Evolutionary conservation across 768 basidiomycete genomes (phyloP).

Genomic region (Tubosaeta sp.): DNA sequence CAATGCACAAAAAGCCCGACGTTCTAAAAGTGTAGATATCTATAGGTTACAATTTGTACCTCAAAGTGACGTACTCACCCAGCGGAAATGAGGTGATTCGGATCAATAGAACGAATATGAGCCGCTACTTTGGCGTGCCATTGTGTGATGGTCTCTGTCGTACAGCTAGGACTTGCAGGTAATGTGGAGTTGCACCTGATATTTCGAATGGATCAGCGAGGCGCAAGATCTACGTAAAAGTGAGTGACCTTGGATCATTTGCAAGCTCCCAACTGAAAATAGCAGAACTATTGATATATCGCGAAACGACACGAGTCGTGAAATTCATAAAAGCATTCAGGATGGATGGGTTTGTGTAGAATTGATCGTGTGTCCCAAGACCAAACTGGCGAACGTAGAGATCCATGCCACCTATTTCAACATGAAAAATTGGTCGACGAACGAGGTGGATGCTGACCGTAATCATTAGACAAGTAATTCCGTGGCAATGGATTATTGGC

Average conservation of each 20-base stretch:
- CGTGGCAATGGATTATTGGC: constrained; percentile 43
- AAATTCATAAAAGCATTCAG: constrained; percentile 55
- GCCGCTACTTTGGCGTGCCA: constrained; percentile 51
- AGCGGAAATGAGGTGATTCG: constrained; percentile 60
- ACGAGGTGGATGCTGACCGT: constrained; percentile 35
- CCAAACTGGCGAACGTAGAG: constrained; percentile 52
- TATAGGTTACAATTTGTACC: not conserved
- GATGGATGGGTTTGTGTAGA: constrained; percentile 50
- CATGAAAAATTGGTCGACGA: constrained; percentile 3
- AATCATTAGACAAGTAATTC: constrained; percentile 59
- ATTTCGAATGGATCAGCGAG: constrained; percentile 1
- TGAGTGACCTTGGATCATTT: constrained; percentile 55
- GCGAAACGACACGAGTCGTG: constrained; percentile 48
- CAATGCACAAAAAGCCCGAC: constrained; percentile 56
- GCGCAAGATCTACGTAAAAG: not conserved
- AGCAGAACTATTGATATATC: constrained; percentile 51
- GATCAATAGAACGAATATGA: constrained; percentile 46
- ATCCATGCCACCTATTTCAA: constrained; percentile 57
- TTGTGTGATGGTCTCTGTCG: constrained; percentile 47
- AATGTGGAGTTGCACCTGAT: constrained; percentile 56
- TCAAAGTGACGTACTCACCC: constrained; percentile 40
- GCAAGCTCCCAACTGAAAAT: constrained; percentile 60
- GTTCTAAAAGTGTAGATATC: constrained; percentile 28
- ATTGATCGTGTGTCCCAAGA: constrained; percentile 46
- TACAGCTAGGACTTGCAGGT: constrained; percentile 39